Evolutionary conservation across 2,329 filamentous ascomycete genomes (phyloP), one percentile per base, ranked within the genome.

Genomic region (Zasmidium cellare): DNA sequence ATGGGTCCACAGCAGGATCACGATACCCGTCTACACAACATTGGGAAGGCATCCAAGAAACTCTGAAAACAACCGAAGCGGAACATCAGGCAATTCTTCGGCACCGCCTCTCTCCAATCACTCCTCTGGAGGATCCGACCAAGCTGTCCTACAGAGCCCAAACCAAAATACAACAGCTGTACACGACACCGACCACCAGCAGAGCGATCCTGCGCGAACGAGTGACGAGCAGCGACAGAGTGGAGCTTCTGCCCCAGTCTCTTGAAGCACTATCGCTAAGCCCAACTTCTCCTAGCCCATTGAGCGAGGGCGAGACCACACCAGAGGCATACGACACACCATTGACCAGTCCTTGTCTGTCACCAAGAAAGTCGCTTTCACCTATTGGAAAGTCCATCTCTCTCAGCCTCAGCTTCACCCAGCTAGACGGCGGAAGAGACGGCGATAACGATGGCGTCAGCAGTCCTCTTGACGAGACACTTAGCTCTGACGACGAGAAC

Each of bases 281-380:
- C 35, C 35, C 35, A n/a, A 41, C 16, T 5, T 41, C 35, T n/a
- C 35, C 35, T 18, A 9, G n/a, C 7, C 7, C 11, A 16, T 5
- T n/a, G 12, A 41, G 35, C 35, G 35, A 41, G 12, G 35, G 50
- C 23, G 31, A n/a, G 50, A 52, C 9, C n/a, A 44, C 31, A 22
- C 31, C 31, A 14, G 50, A 55, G 31, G 55, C 38, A 3, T 60
- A 57, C 52, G 57, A 57, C 20, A 65, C 63, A 5, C 64, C 64
- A 3, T 46, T 61, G 38, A 66, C 64, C 9, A 65, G 58, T 28
- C 59, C 63, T 16, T 55, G 56, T 22, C 12, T 38, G 3, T 61
- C 58, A 18, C 64, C 62, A 3, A 63, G 58, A 50, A 20, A n/a
- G 11, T 18, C 49, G 7, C 24, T 23, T 19, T 47, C 41, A 12